These are phyloP conservation scores for Luvunga scandens DNA, from an alignment of 345 rosid genomes.

Conservation along the genomic window DNA sequence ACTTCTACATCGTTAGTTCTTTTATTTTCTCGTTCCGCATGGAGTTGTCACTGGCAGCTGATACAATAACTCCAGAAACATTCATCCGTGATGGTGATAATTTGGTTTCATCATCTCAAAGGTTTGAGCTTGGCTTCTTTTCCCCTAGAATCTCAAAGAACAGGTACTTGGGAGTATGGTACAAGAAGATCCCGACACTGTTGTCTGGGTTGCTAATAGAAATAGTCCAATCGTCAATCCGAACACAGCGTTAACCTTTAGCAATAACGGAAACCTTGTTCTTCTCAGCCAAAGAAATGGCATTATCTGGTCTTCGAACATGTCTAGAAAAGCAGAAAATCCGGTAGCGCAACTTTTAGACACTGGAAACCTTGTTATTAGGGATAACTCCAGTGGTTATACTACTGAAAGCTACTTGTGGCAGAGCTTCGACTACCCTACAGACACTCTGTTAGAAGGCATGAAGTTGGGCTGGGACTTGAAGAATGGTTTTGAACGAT, in stretches of 20 bases:
- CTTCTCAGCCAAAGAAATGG: conserved; percentile 17
- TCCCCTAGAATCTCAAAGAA: conserved; percentile 19
- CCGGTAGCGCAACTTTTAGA: conserved; percentile 36
- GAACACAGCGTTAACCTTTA: conserved; percentile 21
- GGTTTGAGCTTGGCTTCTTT: conserved; percentile 34
- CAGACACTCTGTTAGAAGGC: conserved; percentile 13
- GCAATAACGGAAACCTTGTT: conserved; percentile 24
- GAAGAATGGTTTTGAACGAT: not conserved
- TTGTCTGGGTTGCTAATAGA: conserved; percentile 50
- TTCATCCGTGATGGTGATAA: not conserved
- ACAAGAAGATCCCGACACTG: conserved; percentile 26
- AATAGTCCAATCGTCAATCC: conserved; percentile 21
- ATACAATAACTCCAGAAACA: not conserved
- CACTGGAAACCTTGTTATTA: conserved; percentile 45
- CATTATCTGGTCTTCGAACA: conserved; percentile 34
- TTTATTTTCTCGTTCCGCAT: not conserved
- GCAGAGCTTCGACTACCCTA: conserved; percentile 46
- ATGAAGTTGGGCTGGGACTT: conserved; percentile 46
- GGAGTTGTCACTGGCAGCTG: not conserved
- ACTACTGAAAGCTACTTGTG: conserved; percentile 16
- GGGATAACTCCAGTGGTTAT: conserved; percentile 6
- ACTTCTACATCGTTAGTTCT: not conserved
- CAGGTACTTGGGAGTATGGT: conserved; percentile 49
- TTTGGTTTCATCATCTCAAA: not conserved
- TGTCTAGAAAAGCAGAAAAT: conserved; percentile 8